Percentiles rank a stretch among this genome's conserved stretches.
Conservation (phyloP, 208 protist species). For the Acanthamoeba royreba region DNA sequence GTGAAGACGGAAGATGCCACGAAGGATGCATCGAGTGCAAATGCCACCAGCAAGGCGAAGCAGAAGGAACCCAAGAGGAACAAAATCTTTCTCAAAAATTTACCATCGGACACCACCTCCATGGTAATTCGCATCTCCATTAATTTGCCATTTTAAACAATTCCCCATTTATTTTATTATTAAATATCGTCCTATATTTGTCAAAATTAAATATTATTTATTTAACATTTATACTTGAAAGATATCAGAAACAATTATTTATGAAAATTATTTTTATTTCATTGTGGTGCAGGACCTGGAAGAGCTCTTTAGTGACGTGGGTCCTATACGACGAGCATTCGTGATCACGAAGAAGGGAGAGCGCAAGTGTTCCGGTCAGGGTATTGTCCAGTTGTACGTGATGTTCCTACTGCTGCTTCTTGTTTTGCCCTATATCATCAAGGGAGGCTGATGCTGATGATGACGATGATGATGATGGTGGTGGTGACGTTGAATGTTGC, state of each 20-base stretch:
- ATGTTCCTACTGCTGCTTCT: not conserved
- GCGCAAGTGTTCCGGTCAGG: not conserved
- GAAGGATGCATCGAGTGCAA: not conserved
- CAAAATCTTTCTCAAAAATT: not conserved
- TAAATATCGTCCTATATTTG: not conserved
- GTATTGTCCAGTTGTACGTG: not conserved
- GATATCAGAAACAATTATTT: no score
- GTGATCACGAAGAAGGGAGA: not conserved
- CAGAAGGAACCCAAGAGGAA: not conserved
- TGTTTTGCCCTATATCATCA: no score
- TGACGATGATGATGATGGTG: no score
- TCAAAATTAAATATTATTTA: not conserved
- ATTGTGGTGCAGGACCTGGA: not conserved
- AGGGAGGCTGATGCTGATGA: no score
- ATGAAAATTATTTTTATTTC: not conserved
- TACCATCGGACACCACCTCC: not conserved
- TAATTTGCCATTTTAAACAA: not conserved
- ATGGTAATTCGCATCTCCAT: no score
- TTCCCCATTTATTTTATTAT: not conserved
- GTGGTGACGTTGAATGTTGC: no score
- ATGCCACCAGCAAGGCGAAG: not conserved
- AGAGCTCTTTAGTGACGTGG: constrained; percentile 15
- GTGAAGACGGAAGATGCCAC: not conserved
- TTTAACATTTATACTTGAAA: not conserved
- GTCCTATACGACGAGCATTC: not conserved